A percentile compares a stretch with the other conserved stretches of the same genome.
Conservation (phyloP, 192 early-diverging fungal genomes). For the Haplosporangium gracile region DNA sequence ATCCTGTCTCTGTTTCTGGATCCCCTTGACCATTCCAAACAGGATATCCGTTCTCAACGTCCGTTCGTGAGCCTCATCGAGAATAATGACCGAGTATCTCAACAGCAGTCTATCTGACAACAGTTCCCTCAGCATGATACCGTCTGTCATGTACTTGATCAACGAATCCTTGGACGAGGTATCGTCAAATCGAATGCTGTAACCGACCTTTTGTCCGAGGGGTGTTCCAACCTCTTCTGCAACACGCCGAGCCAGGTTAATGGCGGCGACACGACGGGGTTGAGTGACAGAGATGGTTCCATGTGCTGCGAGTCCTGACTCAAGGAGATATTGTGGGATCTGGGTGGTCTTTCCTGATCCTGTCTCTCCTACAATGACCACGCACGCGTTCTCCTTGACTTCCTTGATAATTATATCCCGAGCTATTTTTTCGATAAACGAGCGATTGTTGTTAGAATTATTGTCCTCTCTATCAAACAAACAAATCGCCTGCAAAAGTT, state of each 20-base stretch:
- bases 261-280: slow-evolving; percentile 87
- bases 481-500: not conserved
- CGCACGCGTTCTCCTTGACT: slow-evolving; percentile 92
- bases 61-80: slow-evolving; percentile 99
- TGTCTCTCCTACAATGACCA: slow-evolving; percentile 97
- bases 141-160: slow-evolving; percentile 97
- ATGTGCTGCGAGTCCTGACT: slow-evolving; percentile 70
- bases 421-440: not conserved
- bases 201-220: slow-evolving; percentile 87
- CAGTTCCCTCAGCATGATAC: slow-evolving; percentile 94
- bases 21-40: slow-evolving; percentile 94
- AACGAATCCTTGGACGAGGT: slow-evolving; percentile 81
- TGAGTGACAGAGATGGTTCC: slow-evolving; percentile 87
- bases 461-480: not conserved
- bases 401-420: slow-evolving; percentile 74
- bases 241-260: slow-evolving; percentile 83
- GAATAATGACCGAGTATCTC: slow-evolving; percentile 87
- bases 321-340: slow-evolving; percentile 94
- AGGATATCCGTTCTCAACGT: slow-evolving; percentile 96
- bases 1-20: slow-evolving; percentile 76
- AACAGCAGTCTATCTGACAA: slow-evolving; percentile 83
- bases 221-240: slow-evolving; percentile 83
- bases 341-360: slow-evolving; percentile 99
- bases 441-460: not conserved
- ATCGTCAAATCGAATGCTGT: slow-evolving; percentile 97